A percentile compares a stretch with the other conserved stretches of the same genome.
Conservation (phyloP, 805 yeast species). For the Yamadazyma kitorensis region DNA sequence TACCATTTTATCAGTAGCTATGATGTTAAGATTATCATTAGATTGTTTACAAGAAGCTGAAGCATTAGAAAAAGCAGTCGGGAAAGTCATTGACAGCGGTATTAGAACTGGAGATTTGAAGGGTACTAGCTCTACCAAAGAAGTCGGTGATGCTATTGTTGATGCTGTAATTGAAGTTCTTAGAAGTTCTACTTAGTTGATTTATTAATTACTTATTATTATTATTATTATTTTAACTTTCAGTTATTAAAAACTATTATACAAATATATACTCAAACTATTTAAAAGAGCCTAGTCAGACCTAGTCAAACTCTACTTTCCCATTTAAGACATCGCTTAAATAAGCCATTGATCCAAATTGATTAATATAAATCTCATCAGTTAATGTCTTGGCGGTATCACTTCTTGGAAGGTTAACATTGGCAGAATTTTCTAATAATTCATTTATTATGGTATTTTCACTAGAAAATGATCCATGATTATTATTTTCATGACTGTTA, state of each 20-base stretch:
- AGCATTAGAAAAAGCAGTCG: slow-evolving; percentile 21
- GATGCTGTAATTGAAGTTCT: slow-evolving; percentile 49
- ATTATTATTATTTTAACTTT: slow-evolving; percentile 1
- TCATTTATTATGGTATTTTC: slow-evolving; percentile 16
- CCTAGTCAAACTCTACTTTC: slow-evolving; percentile 8
- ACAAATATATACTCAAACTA: not conserved
- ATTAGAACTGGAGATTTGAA: slow-evolving; percentile 90
- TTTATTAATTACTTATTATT: not conserved
- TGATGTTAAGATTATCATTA: slow-evolving; percentile 93
- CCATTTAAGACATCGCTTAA: slow-evolving; percentile 32
- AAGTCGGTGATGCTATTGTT: slow-evolving; percentile 94
- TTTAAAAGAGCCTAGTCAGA: not conserved
- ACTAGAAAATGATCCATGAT: slow-evolving; percentile 14
- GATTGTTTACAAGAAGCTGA: slow-evolving; percentile 76
- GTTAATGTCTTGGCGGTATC: slow-evolving; percentile 12
- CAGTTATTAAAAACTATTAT: not conserved
- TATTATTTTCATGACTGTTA: not conserved
- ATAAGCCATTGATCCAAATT: slow-evolving; percentile 31
- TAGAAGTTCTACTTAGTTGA: not conserved
- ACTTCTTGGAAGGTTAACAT: slow-evolving; percentile 6
- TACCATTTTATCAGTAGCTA: slow-evolving; percentile 90
- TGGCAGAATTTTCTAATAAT: slow-evolving; percentile 5
- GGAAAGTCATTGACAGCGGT: slow-evolving; percentile 74
- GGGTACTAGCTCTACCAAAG: slow-evolving; percentile 78
- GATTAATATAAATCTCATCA: slow-evolving; percentile 11